These are phyloP conservation scores for Ophiostoma himal-ulmi DNA, from an alignment of 2,329 filamentous ascomycete genomes.

Conservation along the genomic window DNA sequence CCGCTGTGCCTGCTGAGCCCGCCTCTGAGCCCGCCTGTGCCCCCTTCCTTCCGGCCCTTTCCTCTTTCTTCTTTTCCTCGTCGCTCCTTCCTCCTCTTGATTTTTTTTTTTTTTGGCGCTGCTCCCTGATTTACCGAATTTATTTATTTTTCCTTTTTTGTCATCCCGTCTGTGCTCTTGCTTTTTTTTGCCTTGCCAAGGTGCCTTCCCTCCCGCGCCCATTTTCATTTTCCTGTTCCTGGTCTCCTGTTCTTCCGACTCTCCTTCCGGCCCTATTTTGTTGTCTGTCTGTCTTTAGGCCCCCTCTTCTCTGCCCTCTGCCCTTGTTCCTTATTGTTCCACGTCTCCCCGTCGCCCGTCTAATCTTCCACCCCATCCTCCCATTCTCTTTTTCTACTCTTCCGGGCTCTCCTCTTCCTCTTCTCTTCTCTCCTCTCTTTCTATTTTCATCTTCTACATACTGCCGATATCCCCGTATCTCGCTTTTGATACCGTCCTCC, in stretches of 20 bases:
- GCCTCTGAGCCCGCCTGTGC: slow-evolving; percentile 12
- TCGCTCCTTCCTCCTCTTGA: slow-evolving; percentile 7
- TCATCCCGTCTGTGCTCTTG: slow-evolving; percentile 10
- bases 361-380: slow-evolving; percentile 1
- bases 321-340: slow-evolving; percentile 2
- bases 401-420: neutral
- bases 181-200: slow-evolving; percentile 7
- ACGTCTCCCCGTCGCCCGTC: neutral
- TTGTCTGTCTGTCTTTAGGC: neutral
- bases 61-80: slow-evolving; percentile 19
- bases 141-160: neutral
- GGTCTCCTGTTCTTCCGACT: neutral
- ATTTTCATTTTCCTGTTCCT: slow-evolving; percentile 5
- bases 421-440: neutral
- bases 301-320: neutral
- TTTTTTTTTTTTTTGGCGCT: slow-evolving; percentile 1
- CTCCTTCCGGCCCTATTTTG: slow-evolving; percentile 5
- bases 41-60: slow-evolving; percentile 25
- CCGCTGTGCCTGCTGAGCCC: slow-evolving; percentile 5
- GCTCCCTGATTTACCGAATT: neutral
- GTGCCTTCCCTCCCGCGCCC: slow-evolving; percentile 2
- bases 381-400: neutral
- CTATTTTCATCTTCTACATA: neutral
- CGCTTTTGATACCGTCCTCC: neutral
- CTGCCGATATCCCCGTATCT: neutral